A percentile compares a stretch with the other conserved stretches of the same genome.
Conservation (phyloP, 2,329 filamentous ascomycete species). For the Colletotrichum siamense region DNA sequence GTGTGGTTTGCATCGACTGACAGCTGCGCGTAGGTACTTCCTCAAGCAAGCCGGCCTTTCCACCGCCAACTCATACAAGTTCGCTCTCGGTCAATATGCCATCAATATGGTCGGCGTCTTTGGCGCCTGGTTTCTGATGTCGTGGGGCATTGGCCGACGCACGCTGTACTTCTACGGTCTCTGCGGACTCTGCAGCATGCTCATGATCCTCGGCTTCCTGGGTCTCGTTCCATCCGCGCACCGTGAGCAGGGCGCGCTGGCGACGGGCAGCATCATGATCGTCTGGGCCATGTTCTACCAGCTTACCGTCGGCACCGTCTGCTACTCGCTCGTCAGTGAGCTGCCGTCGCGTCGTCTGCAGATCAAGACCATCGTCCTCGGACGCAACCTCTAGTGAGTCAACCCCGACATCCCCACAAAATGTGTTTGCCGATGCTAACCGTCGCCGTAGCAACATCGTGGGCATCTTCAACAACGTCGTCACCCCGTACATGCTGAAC, state of each 20-base stretch:
- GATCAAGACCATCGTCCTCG: constrained; percentile 91
- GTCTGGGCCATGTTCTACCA: constrained; percentile 85
- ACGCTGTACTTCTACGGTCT: constrained; percentile 79
- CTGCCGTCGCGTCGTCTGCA: constrained; percentile 82
- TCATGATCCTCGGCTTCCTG: constrained; percentile 84
- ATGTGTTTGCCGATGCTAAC: neutral
- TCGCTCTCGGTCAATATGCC: constrained; percentile 68
- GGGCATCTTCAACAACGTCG: constrained; percentile 78
- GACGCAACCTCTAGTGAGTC: constrained; percentile 74
- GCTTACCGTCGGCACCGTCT: constrained; percentile 85
- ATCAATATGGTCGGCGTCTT: constrained; percentile 84
- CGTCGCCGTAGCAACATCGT: constrained; percentile 68
- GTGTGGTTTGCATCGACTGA: neutral
- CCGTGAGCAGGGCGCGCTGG: constrained; percentile 67
- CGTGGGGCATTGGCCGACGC: constrained; percentile 74
- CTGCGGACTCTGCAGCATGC: constrained; percentile 74
- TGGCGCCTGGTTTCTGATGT: constrained; percentile 83
- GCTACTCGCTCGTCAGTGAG: constrained; percentile 87
- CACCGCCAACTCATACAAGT: constrained; percentile 58
- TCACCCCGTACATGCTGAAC: constrained; percentile 95
- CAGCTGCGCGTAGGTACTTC: constrained; percentile 50
- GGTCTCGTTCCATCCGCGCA: constrained; percentile 72
- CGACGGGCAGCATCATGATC: constrained; percentile 86
- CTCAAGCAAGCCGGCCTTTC: constrained; percentile 64
- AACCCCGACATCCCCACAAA: no score